Conservation (phyloP, 208 protist species). For the Trypanosoma grayi region DNA sequence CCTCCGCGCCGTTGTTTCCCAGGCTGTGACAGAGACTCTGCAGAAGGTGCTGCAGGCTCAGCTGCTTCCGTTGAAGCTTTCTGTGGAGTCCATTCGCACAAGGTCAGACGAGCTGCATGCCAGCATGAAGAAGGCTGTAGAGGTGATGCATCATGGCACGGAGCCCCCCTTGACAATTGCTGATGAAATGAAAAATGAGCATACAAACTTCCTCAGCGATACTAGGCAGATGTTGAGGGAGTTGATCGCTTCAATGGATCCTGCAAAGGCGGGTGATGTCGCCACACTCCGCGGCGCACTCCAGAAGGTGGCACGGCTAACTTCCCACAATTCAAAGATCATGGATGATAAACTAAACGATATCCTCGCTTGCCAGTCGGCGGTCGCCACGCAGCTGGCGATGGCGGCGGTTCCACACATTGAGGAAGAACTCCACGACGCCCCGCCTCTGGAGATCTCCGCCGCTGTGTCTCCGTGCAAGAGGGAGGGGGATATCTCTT, state of each 20-base stretch:
- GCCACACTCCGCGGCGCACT: not conserved
- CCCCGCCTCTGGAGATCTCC: not conserved
- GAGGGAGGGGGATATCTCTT: too few relatives aligned
- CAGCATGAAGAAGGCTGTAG: not conserved
- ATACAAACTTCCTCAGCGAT: constrained; percentile 2
- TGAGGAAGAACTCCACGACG: not conserved
- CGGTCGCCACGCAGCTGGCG: constrained; percentile 17
- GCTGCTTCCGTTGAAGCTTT: constrained; percentile 23
- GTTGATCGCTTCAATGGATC: not conserved
- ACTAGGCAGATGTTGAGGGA: constrained; percentile 1
- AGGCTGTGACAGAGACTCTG: constrained; percentile 11
- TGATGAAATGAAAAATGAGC: constrained; percentile 6
- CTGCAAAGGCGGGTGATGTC: not conserved
- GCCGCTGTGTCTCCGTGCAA: not conserved
- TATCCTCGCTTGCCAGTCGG: constrained; percentile 27
- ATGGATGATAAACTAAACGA: constrained; percentile 36
- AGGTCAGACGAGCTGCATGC: constrained; percentile 5
- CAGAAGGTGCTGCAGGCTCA: constrained; percentile 18
- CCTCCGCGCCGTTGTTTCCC: not conserved
- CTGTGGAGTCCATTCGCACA: constrained; percentile 28
- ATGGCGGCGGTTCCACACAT: not conserved
- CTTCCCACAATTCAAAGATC: constrained; percentile 28
- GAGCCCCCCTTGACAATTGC: constrained; percentile 19
- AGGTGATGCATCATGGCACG: not conserved
- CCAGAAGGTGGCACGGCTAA: constrained; percentile 24